phyloP scores from a whole-genome alignment of 2,329 filamentous ascomycete species.

The Fusarium austroafricanum region DNA sequence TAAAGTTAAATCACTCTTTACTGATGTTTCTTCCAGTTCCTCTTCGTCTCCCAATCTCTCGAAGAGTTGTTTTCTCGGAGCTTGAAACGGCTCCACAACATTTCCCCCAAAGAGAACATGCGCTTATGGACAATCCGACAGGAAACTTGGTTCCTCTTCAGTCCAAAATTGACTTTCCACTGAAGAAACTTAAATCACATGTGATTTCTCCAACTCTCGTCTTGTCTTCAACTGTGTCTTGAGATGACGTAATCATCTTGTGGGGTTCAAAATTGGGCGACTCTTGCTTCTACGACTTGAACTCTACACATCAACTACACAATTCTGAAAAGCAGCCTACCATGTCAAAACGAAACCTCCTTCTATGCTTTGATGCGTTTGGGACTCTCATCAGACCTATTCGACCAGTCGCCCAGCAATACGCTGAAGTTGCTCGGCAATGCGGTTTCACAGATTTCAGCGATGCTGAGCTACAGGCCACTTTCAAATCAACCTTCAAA shows the following conservation, averaged over 20 bases:
- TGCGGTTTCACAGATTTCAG: conserved; percentile 31
- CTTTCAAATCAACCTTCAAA: conserved; percentile 29
- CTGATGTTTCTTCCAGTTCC: too few relatives aligned
- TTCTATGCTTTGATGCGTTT: conserved; percentile 39
- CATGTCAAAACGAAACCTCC: conserved; percentile 48
- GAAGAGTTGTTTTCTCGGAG: too few relatives aligned
- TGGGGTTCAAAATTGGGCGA: neutral
- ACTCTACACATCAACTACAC: too few relatives aligned
- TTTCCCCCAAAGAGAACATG: too few relatives aligned
- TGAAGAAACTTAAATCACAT: too few relatives aligned
- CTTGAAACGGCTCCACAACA: too few relatives aligned
- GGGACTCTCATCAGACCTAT: conserved; percentile 31
- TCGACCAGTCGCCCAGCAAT: conserved; percentile 28
- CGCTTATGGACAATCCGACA: too few relatives aligned
- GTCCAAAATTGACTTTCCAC: too few relatives aligned
- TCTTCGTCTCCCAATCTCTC: too few relatives aligned
- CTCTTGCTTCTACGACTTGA: neutral
- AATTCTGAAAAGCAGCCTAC: neutral
- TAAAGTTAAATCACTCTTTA: too few relatives aligned
- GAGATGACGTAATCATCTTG: conserved; percentile 21
- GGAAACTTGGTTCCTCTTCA: too few relatives aligned
- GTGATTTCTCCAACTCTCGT: neutral
- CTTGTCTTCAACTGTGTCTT: neutral
- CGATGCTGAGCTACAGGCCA: conserved; percentile 28
- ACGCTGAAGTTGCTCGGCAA: conserved; percentile 33